Evolutionary conservation across 2,329 filamentous ascomycete genomes (phyloP).

Genomic region (Aspergillus pseudoviridinutans): DNA sequence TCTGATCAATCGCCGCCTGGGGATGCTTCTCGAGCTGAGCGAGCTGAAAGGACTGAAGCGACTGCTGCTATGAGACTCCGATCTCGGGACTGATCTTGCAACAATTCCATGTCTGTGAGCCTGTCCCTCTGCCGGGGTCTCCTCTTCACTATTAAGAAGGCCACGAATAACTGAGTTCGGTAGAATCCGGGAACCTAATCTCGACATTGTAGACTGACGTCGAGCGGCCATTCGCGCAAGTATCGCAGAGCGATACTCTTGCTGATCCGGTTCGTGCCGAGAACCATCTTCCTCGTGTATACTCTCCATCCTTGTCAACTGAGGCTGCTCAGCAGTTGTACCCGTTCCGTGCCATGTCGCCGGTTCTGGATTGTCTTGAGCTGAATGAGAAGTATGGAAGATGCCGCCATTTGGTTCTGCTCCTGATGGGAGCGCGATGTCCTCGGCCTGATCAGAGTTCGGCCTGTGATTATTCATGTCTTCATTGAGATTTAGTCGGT

Average conservation of each 20-base stretch:
- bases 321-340: constrained; percentile 9
- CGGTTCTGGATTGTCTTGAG: constrained; percentile 6
- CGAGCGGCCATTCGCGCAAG: constrained; percentile 35
- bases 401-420: constrained; percentile 13
- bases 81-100: constrained; percentile 34
- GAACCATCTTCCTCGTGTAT: constrained; percentile 36
- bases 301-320: constrained; percentile 23
- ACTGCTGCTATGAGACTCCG: constrained; percentile 30
- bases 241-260: constrained; percentile 29
- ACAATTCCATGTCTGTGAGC: constrained; percentile 43
- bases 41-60: constrained; percentile 41
- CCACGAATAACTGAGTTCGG: constrained; percentile 44
- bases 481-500: constrained; percentile 28
- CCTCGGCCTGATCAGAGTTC: constrained; percentile 24
- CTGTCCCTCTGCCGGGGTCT: constrained; percentile 43
- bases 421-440: constrained; percentile 13
- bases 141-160: constrained; percentile 43
- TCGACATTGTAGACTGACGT: constrained; percentile 46
- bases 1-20: constrained; percentile 37
- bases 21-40: constrained; percentile 36
- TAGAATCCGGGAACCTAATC: constrained; percentile 46
- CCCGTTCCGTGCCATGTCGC: constrained; percentile 20
- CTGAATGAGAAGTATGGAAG: constrained; percentile 11
- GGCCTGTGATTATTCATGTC: constrained; percentile 33
- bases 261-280: constrained; percentile 29